Percentiles rank a stretch among this genome's conserved stretches.
Evolutionary conservation across 495 filamentous ascomycete species (phyloP).

Genomic region (Ramalina intermedia): DNA sequence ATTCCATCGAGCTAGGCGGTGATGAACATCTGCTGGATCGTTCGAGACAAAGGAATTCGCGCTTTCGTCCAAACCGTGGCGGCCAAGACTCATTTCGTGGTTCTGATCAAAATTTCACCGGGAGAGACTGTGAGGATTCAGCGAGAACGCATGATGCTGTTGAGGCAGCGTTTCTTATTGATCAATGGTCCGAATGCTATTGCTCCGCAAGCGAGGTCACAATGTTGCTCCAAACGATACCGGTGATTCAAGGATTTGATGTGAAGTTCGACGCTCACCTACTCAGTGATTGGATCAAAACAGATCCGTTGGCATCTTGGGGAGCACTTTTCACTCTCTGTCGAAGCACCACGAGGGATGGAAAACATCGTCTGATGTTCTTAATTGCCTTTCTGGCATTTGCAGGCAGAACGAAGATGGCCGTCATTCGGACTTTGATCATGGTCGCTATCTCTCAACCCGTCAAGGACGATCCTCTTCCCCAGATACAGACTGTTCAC

Average conservation of each 20-base stretch:
- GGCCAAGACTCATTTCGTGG: not conserved
- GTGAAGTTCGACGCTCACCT: slow-evolving; percentile 16
- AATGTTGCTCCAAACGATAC: slow-evolving; percentile 21
- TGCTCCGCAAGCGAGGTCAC: slow-evolving; percentile 17
- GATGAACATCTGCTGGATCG: slow-evolving; percentile 4
- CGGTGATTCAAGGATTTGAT: slow-evolving; percentile 27
- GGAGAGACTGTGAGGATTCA: slow-evolving; percentile 5
- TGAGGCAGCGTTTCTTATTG: slow-evolving; percentile 20
- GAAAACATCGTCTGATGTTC: slow-evolving; percentile 29
- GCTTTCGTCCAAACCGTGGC: not conserved
- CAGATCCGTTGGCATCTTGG: slow-evolving; percentile 27
- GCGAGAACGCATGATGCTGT: slow-evolving; percentile 12
- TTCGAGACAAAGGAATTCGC: not conserved
- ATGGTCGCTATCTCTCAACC: slow-evolving; percentile 22
- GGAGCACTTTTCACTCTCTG: slow-evolving; percentile 28
- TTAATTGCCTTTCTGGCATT: slow-evolving; percentile 27
- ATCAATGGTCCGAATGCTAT: slow-evolving; percentile 14
- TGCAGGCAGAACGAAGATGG: slow-evolving; percentile 20
- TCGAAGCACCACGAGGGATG: slow-evolving; percentile 3
- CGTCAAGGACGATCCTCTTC: slow-evolving; percentile 20
- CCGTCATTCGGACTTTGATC: slow-evolving; percentile 22
- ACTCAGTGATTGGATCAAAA: slow-evolving; percentile 20
- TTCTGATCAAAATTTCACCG: slow-evolving; percentile 6
- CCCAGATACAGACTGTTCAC: slow-evolving; percentile 17
- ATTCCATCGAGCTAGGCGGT: not conserved